phyloP scores from a whole-genome alignment of 768 basidiomycete genomes.

The Tulasnella sp. region DNA sequence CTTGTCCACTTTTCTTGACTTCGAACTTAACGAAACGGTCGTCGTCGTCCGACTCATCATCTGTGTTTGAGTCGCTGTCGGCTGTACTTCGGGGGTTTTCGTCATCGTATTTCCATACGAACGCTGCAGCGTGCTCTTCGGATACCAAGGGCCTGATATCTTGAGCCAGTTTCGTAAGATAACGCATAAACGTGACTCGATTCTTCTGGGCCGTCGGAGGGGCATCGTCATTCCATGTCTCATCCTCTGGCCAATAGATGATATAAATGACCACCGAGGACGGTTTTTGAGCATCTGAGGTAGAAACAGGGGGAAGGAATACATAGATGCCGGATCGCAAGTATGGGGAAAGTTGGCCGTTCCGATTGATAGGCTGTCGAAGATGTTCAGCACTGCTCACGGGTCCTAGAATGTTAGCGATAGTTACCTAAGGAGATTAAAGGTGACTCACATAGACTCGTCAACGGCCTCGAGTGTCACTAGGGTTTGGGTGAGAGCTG shows the following conservation, averaged over 20 bases:
- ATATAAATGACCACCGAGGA: constrained; percentile 39
- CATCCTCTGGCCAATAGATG: constrained; percentile 60
- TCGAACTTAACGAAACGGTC: constrained; percentile 28
- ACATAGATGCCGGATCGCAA: constrained; percentile 27
- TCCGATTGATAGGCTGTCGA: not conserved
- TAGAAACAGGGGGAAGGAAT: not conserved
- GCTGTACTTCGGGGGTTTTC: not conserved
- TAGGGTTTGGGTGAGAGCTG: constrained; percentile 36
- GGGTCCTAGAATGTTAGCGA: no score
- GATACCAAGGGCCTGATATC: constrained; percentile 55
- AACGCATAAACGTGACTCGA: constrained; percentile 57
- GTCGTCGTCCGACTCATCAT: constrained; percentile 11
- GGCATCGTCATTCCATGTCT: constrained; percentile 55
- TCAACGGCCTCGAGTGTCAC: constrained; percentile 37
- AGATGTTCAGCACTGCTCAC: not conserved
- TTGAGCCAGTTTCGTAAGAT: constrained; percentile 57
- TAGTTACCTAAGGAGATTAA: not conserved
- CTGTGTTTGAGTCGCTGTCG: not conserved
- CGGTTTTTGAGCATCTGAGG: not conserved
- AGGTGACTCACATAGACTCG: constrained; percentile 41
- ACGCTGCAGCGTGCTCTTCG: constrained; percentile 44
- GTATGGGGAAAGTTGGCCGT: not conserved
- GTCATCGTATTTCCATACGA: constrained; percentile 43
- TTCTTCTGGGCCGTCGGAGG: constrained; percentile 48
- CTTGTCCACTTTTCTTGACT: not conserved